Conservation (phyloP, 768 basidiomycete species). For the Collybia sordida region DNA sequence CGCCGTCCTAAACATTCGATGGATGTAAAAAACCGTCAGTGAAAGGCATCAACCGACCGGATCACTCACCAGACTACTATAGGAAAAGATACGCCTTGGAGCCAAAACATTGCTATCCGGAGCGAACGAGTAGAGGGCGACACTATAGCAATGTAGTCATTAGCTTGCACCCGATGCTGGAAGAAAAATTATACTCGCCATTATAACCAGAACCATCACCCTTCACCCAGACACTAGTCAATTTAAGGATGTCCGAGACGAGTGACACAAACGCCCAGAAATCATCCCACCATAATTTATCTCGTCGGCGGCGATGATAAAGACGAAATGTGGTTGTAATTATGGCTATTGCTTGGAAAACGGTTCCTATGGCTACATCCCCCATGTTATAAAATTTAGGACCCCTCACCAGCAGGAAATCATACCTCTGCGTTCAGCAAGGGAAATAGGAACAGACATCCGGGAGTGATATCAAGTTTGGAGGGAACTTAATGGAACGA, state of each 20-base stretch:
- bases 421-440: no score
- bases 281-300: conserved; percentile 22
- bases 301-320: conserved; percentile 12
- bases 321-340: conserved; percentile 16
- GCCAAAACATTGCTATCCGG: conserved; percentile 8
- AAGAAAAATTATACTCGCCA: background rate
- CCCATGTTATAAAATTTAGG: no score
- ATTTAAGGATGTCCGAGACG: conserved; percentile 6
- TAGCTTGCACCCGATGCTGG: no score
- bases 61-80: conserved; percentile 11
- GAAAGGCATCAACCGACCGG: background rate
- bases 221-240: background rate
- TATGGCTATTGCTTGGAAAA: conserved; percentile 6
- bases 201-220: conserved; percentile 8
- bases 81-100: conserved; percentile 2
- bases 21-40: background rate
- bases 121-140: no score
- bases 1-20: conserved; percentile 9
- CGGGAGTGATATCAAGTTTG: no score
- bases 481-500: no score
- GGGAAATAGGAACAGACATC: no score
- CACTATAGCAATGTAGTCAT: no score
- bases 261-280: conserved; percentile 9
- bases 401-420: no score
- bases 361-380: no score